Evolutionary conservation across 306 rosid genomes (phyloP), one percentile per base, ranked within the genome.

Genomic region (Citrullus mucosospermus): DNA sequence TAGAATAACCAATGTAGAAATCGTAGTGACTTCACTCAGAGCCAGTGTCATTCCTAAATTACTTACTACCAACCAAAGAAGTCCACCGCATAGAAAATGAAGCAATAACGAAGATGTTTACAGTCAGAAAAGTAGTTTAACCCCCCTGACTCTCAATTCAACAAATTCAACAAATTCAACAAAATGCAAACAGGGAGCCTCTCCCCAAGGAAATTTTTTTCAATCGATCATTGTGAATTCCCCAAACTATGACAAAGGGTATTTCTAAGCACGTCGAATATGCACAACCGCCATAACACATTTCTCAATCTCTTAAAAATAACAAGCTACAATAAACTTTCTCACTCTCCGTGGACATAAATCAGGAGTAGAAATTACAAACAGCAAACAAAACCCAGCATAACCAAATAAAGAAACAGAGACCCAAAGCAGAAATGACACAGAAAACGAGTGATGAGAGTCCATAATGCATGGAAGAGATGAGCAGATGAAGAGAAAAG

Each of bases 401-500:
- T 25, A 15, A 2, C 38, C 76, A 69, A 22, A 48, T 15, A 20
- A 46, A 48, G 25, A 48, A 71, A 71, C 41, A 30, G 43, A 71
- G 76, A 71, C 76, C 20, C 41, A 6, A 46, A 46, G 1, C 57
- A 71, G 58, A 71, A 71, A 25, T 48, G 39, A 48, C 22, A 11
- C 10, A 25, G 44, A 13, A 69, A 12, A 44, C 53, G 76, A 72
- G 28, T 11, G 28, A 14, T 8, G 39, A 50, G n/a, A 14, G 12
- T 13, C 58, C 22, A 51, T 0, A 17, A 73, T 51, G 78, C 17
- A 70, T 53, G 12, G 56, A 0, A 61, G n/a, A 8, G 22, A 60
- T 20, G 58, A 20, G 20, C 25, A 38, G 25, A 74, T 71, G 65
- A 77, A 54, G 71, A 78, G 83, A 53, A 68, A 68, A 82, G 63